phyloP scores from a whole-genome alignment of 257 asterid species.

The Scutellaria barbata region DNA sequence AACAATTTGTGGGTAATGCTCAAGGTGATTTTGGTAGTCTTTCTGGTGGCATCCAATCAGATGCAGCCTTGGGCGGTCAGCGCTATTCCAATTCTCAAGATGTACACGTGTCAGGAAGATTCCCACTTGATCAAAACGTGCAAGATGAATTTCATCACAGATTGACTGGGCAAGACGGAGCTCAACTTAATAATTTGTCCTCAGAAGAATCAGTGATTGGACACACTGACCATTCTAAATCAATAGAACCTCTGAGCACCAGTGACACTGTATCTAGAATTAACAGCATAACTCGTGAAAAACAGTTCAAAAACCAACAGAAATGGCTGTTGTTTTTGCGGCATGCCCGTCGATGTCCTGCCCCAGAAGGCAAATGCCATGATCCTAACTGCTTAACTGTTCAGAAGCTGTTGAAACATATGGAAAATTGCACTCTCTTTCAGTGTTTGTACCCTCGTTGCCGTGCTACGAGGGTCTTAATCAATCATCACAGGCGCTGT shows the following conservation, averaged over 20 bases:
- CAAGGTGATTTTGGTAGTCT: slow-evolving; percentile 58
- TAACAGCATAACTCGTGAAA: slow-evolving; percentile 57
- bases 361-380: slow-evolving; percentile 83
- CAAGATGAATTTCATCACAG: slow-evolving; percentile 67
- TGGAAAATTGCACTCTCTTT: slow-evolving; percentile 52
- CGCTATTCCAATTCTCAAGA: slow-evolving; percentile 65
- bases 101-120: slow-evolving; percentile 49
- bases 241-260: slow-evolving; percentile 52
- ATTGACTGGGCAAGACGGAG: slow-evolving; percentile 62
- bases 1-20: slow-evolving; percentile 54
- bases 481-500: slow-evolving; percentile 66
- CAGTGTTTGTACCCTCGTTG: slow-evolving; percentile 75
- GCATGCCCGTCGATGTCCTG: slow-evolving; percentile 89
- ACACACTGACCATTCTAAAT: slow-evolving; percentile 54
- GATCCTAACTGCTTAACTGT: slow-evolving; percentile 62
- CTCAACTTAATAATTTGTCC: slow-evolving; percentile 67
- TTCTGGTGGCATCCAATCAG: slow-evolving; percentile 56
- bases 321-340: slow-evolving; percentile 83
- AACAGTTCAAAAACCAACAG: slow-evolving; percentile 67
- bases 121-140: slow-evolving; percentile 48
- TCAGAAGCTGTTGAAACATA: slow-evolving; percentile 78
- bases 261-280: slow-evolving; percentile 48
- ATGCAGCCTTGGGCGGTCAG: slow-evolving; percentile 53
- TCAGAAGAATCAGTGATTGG: slow-evolving; percentile 66
- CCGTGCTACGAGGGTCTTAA: slow-evolving; percentile 53